These are phyloP conservation scores for Plectosphaerella plurivora DNA, from an alignment of 2,329 filamentous ascomycete species.

Conservation along the genomic window DNA sequence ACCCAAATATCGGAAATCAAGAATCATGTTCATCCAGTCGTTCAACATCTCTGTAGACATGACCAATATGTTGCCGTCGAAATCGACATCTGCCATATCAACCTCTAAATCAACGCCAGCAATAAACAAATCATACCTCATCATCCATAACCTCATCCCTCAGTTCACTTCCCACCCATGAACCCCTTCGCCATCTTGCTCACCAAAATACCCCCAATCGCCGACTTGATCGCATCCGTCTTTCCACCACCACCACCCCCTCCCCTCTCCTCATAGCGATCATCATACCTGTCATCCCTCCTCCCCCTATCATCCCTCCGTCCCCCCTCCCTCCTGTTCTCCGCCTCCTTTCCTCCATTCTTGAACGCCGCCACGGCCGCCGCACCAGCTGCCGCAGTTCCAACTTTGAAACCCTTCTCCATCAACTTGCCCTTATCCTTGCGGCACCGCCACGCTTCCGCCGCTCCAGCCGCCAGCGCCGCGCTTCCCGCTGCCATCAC, in stretches of 20 bases:
- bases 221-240: constrained; percentile 7
- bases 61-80: not conserved
- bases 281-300: not conserved
- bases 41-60: too few species aligned
- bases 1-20: too few species aligned
- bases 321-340: not conserved
- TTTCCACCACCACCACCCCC: not conserved
- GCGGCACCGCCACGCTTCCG: constrained; percentile 10
- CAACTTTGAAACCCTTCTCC: constrained; percentile 9
- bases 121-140: not conserved
- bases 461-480: constrained; percentile 9
- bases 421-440: constrained; percentile 9
- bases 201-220: constrained; percentile 10
- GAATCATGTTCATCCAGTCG: too few species aligned
- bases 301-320: not conserved
- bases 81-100: not conserved
- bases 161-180: not conserved
- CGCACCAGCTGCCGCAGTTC: constrained; percentile 11
- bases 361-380: constrained; percentile 13
- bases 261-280: not conserved
- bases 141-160: not conserved
- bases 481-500: constrained; percentile 9
- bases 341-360: not conserved
- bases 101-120: not conserved
- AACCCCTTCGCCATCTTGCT: constrained; percentile 7